A percentile compares a stretch with the other conserved stretches of the same genome.
Evolutionary conservation across 164 flowering plant genomes (phyloP).

Genomic region (Taxillus chinensis): DNA sequence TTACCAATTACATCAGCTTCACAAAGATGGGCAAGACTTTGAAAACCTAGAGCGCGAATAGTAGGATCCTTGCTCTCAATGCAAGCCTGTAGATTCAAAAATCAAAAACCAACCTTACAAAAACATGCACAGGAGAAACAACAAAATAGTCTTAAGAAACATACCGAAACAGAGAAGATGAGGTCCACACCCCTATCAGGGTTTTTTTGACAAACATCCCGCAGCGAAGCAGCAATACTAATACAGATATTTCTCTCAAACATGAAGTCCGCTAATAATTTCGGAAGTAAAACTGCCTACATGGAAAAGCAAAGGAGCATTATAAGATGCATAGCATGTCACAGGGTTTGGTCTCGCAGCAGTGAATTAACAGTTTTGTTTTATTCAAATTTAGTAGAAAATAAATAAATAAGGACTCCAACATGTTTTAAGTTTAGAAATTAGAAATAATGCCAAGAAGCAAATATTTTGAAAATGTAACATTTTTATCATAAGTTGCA

Average conservation of each 20-base stretch:
- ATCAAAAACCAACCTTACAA: background rate
- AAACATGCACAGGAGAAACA: slow-evolving; percentile 3
- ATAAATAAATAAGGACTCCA: background rate
- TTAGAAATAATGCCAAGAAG: too few relatives aligned
- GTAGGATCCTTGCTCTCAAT: slow-evolving; percentile 61
- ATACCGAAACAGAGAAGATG: slow-evolving; percentile 85
- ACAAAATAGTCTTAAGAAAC: slow-evolving; percentile 9
- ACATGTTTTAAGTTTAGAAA: background rate
- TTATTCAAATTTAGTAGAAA: background rate
- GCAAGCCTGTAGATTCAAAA: slow-evolving; percentile 51
- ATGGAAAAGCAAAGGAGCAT: slow-evolving; percentile 4
- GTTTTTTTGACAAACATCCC: slow-evolving; percentile 75
- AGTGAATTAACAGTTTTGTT: background rate
- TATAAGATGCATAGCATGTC: background rate
- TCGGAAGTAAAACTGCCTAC: slow-evolving; percentile 61
- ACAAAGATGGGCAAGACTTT: slow-evolving; percentile 84
- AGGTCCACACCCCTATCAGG: slow-evolving; percentile 98
- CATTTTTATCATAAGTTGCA: too few relatives aligned
- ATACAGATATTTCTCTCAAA: slow-evolving; percentile 41
- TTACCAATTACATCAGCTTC: slow-evolving; percentile 98
- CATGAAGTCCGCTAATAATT: slow-evolving; percentile 32
- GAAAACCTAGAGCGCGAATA: slow-evolving; percentile 73
- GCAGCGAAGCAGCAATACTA: slow-evolving; percentile 78
- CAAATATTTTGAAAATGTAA: too few relatives aligned
- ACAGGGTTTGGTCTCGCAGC: background rate